Conservation (phyloP, 768 basidiomycete species). For the Calocybe cyanea region DNA sequence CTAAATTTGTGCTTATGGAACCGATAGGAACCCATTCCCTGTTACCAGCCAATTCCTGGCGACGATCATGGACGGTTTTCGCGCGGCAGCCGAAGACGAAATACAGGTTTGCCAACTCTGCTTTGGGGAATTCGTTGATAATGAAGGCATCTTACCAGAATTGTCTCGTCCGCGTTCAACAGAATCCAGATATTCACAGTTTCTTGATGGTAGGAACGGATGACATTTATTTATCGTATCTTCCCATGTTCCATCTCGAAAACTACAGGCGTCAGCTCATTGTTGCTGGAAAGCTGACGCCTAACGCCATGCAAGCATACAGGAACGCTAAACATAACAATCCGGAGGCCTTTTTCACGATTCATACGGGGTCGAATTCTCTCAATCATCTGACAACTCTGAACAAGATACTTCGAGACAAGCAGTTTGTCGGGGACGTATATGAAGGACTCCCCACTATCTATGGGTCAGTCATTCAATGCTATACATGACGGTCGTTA, state of each 20-base stretch:
- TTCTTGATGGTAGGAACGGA: neutral
- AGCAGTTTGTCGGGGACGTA: neutral
- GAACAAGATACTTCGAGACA: neutral
- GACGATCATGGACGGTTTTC: neutral
- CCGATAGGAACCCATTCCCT: neutral
- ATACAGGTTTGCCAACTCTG: neutral
- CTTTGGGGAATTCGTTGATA: neutral
- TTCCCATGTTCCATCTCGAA: neutral
- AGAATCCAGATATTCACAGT: neutral
- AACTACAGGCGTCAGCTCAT: neutral
- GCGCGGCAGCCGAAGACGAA: neutral
- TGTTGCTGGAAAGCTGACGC: neutral
- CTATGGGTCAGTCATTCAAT: neutral
- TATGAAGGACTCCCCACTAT: neutral
- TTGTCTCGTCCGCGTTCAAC: neutral
- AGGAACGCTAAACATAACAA: neutral
- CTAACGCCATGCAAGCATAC: neutral
- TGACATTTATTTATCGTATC: neutral
- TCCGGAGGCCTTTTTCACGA: neutral
- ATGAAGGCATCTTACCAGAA: neutral
- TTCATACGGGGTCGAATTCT: neutral
- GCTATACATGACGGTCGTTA: neutral
- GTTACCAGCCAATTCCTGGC: neutral
- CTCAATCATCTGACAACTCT: neutral
- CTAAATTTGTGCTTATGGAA: neutral